Percentiles rank a stretch among this genome's conserved stretches.
These are phyloP conservation scores for Porcisia deanei DNA, from an alignment of 208 protist species.

Conservation along the genomic window DNA sequence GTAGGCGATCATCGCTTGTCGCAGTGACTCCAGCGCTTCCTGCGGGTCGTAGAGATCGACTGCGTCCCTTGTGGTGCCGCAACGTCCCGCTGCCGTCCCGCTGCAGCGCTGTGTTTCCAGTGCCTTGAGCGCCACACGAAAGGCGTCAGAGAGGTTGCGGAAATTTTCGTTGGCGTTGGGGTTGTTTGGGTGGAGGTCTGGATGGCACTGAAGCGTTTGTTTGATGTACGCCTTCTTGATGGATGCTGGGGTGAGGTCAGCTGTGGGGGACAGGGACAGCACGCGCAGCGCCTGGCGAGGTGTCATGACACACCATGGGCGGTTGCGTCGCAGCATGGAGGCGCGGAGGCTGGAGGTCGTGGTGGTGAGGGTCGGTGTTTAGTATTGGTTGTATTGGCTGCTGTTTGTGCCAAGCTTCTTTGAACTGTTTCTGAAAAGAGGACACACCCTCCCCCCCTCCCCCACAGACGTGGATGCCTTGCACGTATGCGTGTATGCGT, in stretches of 20 bases:
- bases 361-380: not conserved
- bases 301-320: constrained; percentile 43
- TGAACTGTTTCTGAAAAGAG: too few relatives aligned
- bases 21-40: constrained; percentile 53
- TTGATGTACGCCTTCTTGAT: constrained; percentile 86
- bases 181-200: constrained; percentile 76
- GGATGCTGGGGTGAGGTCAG: constrained; percentile 42
- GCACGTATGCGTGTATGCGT: not conserved
- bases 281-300: constrained; percentile 59
- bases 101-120: constrained; percentile 41
- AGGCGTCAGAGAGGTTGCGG: constrained; percentile 68
- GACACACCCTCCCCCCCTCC: too few relatives aligned
- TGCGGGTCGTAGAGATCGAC: constrained; percentile 49
- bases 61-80: not conserved
- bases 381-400: not conserved
- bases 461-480: not conserved
- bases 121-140: constrained; percentile 66
- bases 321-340: constrained; percentile 25
- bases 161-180: constrained; percentile 77
- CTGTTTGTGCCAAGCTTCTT: not conserved
- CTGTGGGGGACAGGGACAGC: constrained; percentile 39
- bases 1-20: constrained; percentile 60
- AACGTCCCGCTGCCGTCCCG: not conserved
- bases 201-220: constrained; percentile 78
- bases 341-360: not conserved